phyloP scores from a whole-genome alignment of 148 eudicot genomes.

The Gaultheria prostrata region DNA sequence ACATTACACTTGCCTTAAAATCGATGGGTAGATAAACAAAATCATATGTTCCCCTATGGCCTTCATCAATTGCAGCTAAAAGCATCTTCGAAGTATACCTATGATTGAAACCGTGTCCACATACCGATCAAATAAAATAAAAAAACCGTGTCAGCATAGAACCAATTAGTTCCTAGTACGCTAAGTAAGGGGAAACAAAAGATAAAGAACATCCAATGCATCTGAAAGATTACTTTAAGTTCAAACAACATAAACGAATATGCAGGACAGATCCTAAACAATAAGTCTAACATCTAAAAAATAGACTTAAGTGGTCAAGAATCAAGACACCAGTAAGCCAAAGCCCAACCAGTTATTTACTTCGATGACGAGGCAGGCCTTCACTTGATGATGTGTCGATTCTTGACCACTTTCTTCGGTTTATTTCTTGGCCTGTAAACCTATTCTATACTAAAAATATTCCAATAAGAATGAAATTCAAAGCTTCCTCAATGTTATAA shows the following conservation, averaged over 20 bases:
- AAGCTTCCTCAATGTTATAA: not conserved
- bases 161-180: not conserved
- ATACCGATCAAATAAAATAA: no score
- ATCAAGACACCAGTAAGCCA: not conserved
- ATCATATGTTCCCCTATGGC: constrained; percentile 82
- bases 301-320: not conserved
- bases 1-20: constrained; percentile 66
- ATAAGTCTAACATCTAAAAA: not conserved
- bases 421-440: not conserved
- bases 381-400: not conserved
- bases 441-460: not conserved
- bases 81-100: constrained; percentile 98
- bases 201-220: not conserved
- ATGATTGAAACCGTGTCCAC: constrained; percentile 18
- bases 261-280: not conserved
- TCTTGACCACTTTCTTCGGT: not conserved
- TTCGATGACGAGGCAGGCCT: not conserved
- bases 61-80: constrained; percentile 87
- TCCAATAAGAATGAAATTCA: not conserved
- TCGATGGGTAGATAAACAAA: constrained; percentile 87
- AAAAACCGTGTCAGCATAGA: constrained; percentile 15
- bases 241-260: not conserved
- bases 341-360: not conserved
- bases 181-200: not conserved
- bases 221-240: not conserved